phyloP scores from a whole-genome alignment of 1,139 yeast species.

The Candida sojae region DNA sequence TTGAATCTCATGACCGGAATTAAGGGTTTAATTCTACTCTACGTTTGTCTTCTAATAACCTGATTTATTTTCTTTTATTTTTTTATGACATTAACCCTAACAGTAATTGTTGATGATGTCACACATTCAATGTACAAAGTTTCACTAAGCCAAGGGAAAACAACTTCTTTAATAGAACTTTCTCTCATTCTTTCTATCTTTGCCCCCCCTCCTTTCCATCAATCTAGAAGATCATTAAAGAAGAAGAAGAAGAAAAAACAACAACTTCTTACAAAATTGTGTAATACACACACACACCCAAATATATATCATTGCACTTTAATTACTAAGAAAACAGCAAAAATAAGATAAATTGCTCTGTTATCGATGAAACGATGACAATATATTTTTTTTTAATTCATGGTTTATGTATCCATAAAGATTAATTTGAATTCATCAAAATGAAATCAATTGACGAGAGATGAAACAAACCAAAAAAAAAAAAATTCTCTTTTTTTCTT shows the following conservation, averaged over 20 bases:
- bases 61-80: too few relatives aligned
- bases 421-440: too few relatives aligned
- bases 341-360: background rate
- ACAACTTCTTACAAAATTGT: background rate
- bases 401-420: too few relatives aligned
- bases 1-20: too few relatives aligned
- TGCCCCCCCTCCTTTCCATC: background rate
- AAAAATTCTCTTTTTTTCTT: too few relatives aligned
- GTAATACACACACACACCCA: background rate
- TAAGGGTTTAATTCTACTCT: too few relatives aligned
- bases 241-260: background rate
- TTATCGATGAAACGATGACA: background rate
- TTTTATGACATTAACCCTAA: background rate
- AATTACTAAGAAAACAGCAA: background rate
- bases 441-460: background rate
- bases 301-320: background rate
- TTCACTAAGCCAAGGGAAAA: too few relatives aligned
- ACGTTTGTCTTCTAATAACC: too few relatives aligned
- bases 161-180: too few relatives aligned
- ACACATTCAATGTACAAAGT: background rate
- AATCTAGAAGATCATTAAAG: constrained; percentile 1
- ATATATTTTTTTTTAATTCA: too few relatives aligned
- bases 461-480: background rate
- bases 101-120: background rate
- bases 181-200: background rate